phyloP scores from a whole-genome alignment of 1,284 basidiomycete species.

The Sphaerobolus stellatus region DNA sequence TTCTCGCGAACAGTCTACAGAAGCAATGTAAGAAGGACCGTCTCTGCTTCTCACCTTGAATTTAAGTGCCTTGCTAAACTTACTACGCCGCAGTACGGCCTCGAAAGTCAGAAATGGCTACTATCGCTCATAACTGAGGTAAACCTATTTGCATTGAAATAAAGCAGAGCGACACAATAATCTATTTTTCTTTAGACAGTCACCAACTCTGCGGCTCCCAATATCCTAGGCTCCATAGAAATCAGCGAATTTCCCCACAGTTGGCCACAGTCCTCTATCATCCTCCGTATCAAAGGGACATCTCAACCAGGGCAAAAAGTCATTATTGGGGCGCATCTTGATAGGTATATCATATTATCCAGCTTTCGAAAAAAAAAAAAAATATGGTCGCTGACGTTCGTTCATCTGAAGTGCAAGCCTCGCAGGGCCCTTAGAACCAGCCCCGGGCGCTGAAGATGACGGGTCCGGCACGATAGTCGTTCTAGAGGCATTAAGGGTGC shows the following conservation, averaged over 20 bases:
- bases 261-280: slow-evolving; percentile 92
- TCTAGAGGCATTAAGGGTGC: slow-evolving; percentile 83
- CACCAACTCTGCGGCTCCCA: slow-evolving; percentile 52
- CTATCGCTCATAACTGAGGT: slow-evolving; percentile 70
- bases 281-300: slow-evolving; percentile 71
- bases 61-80: too few relatives aligned
- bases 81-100: slow-evolving; percentile 77
- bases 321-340: slow-evolving; percentile 85
- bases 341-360: slow-evolving; percentile 44
- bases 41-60: too few relatives aligned
- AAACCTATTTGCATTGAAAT: slow-evolving; percentile 19
- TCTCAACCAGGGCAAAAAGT: slow-evolving; percentile 59
- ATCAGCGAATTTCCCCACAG: slow-evolving; percentile 82
- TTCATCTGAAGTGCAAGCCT: too few relatives aligned
- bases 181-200: slow-evolving; percentile 56
- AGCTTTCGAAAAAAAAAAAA: too few relatives aligned
- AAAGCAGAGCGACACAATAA: slow-evolving; percentile 5
- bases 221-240: slow-evolving; percentile 56
- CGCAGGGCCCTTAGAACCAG: slow-evolving; percentile 82
- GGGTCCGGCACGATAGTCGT: slow-evolving; percentile 91
- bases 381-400: too few relatives aligned
- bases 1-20: too few relatives aligned
- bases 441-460: slow-evolving; percentile 89
- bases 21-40: too few relatives aligned
- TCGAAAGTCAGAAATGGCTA: slow-evolving; percentile 82